phyloP scores from a whole-genome alignment of 116 monocot species.

The Iris pallida region DNA sequence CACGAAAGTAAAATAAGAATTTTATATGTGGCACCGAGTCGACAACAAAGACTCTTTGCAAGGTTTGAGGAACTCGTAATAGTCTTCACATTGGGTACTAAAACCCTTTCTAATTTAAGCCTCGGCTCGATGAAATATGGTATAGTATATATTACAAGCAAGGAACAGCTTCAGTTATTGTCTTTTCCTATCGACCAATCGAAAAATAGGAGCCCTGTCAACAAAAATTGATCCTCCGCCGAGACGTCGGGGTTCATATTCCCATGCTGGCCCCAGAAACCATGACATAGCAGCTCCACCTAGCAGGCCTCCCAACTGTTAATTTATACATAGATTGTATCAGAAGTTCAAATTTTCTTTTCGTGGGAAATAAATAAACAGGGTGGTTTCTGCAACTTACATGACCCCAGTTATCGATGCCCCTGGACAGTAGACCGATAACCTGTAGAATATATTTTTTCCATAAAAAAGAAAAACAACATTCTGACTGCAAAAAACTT shows the following conservation, averaged over 20 bases:
- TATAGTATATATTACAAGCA: no score
- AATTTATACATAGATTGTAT: not conserved
- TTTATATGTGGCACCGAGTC: no score
- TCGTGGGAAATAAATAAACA: not conserved
- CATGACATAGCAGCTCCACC: constrained; percentile 80
- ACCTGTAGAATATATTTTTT: constrained; percentile 33
- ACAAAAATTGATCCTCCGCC: constrained; percentile 45
- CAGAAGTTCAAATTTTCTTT: not conserved
- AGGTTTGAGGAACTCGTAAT: no score
- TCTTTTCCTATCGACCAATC: constrained; percentile 24
- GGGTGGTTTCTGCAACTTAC: constrained; percentile 29
- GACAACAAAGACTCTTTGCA: no score
- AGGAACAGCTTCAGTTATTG: no score
- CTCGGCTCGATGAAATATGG: no score
- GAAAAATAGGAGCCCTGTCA: constrained; percentile 56
- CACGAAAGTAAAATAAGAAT: no score
- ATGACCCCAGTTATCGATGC: constrained; percentile 94
- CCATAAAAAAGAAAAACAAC: not conserved
- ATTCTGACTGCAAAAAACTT: constrained; percentile 3
- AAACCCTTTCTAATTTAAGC: no score
- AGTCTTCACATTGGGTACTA: no score
- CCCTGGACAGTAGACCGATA: constrained; percentile 54
- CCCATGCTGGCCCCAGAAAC: constrained; percentile 75
- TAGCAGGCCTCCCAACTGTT: constrained; percentile 77
- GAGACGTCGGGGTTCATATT: constrained; percentile 18